Evolutionary conservation across 202 grass and related monocot species (phyloP).

Genomic region (Saccharum hybrid): DNA sequence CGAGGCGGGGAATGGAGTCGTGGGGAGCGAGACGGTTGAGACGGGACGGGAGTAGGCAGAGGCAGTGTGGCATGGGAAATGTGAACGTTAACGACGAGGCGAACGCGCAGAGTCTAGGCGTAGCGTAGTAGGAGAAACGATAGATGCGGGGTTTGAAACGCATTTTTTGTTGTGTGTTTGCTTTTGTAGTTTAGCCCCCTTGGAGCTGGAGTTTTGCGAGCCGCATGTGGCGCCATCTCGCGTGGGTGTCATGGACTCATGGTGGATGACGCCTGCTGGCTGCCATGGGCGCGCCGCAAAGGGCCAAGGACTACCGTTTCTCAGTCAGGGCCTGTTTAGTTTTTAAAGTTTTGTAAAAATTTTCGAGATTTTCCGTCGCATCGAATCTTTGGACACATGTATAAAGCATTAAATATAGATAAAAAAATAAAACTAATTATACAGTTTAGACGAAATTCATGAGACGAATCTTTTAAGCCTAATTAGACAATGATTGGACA

Average conservation of each 20-base stretch:
- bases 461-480: too few species aligned
- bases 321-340: too few species aligned
- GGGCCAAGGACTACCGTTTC: neutral
- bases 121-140: neutral
- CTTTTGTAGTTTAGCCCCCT: conserved; percentile 24
- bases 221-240: conserved; percentile 5
- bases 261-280: too few species aligned
- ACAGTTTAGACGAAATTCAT: too few species aligned
- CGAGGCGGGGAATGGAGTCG: conserved; percentile 24
- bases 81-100: conserved; percentile 49
- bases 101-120: too few species aligned
- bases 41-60: neutral
- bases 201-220: conserved; percentile 3
- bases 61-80: conserved; percentile 28
- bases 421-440: too few species aligned
- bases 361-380: too few species aligned
- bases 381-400: too few species aligned
- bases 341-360: too few species aligned
- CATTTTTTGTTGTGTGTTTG: neutral
- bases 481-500: too few species aligned
- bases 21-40: neutral
- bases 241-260: too few species aligned
- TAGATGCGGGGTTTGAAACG: neutral
- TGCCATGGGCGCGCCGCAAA: neutral
- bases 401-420: too few species aligned